A percentile compares a stretch with the other conserved stretches of the same genome.
Evolutionary conservation across 2,329 filamentous ascomycete genomes (phyloP).

Genomic region (Beauveria varroae): DNA sequence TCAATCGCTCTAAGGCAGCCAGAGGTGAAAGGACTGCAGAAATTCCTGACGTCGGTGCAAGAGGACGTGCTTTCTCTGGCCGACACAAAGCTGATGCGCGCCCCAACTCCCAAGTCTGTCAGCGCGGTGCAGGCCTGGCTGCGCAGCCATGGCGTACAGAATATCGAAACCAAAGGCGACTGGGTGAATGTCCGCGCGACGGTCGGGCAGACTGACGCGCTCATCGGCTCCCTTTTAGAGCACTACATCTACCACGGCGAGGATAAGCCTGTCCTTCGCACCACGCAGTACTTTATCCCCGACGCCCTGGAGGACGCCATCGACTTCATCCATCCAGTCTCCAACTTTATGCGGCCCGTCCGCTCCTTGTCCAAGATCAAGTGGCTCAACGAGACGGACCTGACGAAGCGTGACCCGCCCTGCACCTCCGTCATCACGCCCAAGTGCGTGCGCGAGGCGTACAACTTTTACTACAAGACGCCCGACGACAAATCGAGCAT

Average conservation of each 20-base stretch:
- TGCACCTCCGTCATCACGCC: constrained; percentile 29
- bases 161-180: constrained; percentile 26
- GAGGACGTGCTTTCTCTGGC: constrained; percentile 26
- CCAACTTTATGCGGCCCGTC: constrained; percentile 41
- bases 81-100: constrained; percentile 29
- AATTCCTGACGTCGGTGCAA: constrained; percentile 17
- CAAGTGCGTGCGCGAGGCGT: constrained; percentile 35
- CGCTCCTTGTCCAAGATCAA: constrained; percentile 16
- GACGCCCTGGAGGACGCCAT: constrained; percentile 29
- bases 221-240: constrained; percentile 34
- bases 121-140: constrained; percentile 36
- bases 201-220: constrained; percentile 28
- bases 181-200: constrained; percentile 37
- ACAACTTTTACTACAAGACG: constrained; percentile 35
- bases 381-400: constrained; percentile 7
- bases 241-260: constrained; percentile 32
- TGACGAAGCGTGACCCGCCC: constrained; percentile 21
- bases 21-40: constrained; percentile 9
- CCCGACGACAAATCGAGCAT: constrained; percentile 25
- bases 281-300: constrained; percentile 38
- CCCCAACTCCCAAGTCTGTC: constrained; percentile 26
- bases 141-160: constrained; percentile 26
- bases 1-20: constrained; percentile 15
- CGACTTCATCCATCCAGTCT: constrained; percentile 40
- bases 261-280: constrained; percentile 31